Conservation (phyloP, 371 early-diverging fungal genomes). For the Mortierella sp. region DNA sequence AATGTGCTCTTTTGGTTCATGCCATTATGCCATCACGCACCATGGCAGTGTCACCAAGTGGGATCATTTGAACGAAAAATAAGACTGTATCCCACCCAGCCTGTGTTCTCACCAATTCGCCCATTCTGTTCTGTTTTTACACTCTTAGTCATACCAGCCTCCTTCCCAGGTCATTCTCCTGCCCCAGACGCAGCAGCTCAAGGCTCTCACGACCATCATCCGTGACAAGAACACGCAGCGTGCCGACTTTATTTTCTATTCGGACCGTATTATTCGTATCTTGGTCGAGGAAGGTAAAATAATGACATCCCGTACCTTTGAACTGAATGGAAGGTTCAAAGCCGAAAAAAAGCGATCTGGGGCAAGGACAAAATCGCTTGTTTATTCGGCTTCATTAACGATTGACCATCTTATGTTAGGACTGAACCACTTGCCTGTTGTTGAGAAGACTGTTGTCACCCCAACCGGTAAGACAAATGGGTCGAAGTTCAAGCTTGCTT, state of each 20-base stretch:
- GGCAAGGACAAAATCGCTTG: no score
- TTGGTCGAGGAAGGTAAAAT: conserved; percentile 91
- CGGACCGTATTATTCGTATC: conserved; percentile 92
- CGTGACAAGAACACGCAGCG: conserved; percentile 83
- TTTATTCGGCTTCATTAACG: no score
- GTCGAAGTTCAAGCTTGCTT: background rate
- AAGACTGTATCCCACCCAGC: no score
- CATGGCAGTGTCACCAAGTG: no score
- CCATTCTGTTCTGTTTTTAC: background rate
- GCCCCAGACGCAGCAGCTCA: conserved; percentile 81
- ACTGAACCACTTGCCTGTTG: conserved; percentile 89
- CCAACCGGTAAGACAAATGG: conserved; percentile 70
- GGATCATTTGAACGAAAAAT: no score
- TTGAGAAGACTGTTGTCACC: conserved; percentile 80
- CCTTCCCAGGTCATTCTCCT: conserved; percentile 77
- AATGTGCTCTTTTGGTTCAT: no score
- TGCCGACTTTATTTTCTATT: conserved; percentile 93
- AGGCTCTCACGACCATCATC: conserved; percentile 88
- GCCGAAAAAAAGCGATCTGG: background rate
- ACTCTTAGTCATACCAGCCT: conserved; percentile 53
- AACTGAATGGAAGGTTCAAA: background rate
- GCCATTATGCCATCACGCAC: no score
- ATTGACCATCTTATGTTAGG: no score
- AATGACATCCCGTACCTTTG: background rate
- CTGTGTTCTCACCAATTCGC: no score